Base-by-base conservation (phyloP, 2,329 filamentous ascomycete genomes). In the Fusarium equiseti region DNA sequence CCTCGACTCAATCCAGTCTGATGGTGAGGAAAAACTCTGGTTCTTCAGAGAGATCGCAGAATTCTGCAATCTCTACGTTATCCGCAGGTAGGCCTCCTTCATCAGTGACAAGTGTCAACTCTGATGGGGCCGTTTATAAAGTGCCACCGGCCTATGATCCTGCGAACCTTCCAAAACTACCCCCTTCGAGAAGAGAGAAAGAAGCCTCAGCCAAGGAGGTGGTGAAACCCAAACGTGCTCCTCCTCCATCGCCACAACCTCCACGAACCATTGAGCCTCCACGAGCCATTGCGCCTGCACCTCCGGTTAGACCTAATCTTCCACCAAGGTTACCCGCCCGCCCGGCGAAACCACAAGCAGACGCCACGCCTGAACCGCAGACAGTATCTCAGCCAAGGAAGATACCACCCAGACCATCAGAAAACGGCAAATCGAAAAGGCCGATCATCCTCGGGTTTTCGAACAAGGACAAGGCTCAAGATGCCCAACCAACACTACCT, bases 81-180 rank as follows among this genome's bases (percentile, higher is more conserved):
- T 89, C 88, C 2, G 69, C 87, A 44, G 83, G 81, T 35, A 80
- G 80, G 8, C 79, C 80, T 5, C 74, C 79, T 29, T 85, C 83
- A 11, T 87, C 87, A 3, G 81, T 80, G 24, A 83, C 85, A 0
- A 89, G 84, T 71, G 79, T 81, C 49, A 79, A 81, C 11, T 85
- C 86, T 2, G 77, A 79, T 24, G 83, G 80, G 11, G 67, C 78
- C 6, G 44, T 62, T 16, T 82, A 87, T 64, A 88, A 85, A 56
- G 76, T 91, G 24, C 87, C 89, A 5, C 88, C 89, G 3, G 77
- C 84, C 1, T 83, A 88, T 50, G 87, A 88, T 55, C 82, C 86
- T 35, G 81, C 87, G n/a, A 86, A 84, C 52, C 80, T 91, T 13
- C 89, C 88, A 1, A 83, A 85, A 13, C 77, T 91, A 38, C 89